A percentile compares a stretch with the other conserved stretches of the same genome.
Evolutionary conservation across 2,329 filamentous ascomycete genomes (phyloP).

Genomic region (Trichoderma gracile): DNA sequence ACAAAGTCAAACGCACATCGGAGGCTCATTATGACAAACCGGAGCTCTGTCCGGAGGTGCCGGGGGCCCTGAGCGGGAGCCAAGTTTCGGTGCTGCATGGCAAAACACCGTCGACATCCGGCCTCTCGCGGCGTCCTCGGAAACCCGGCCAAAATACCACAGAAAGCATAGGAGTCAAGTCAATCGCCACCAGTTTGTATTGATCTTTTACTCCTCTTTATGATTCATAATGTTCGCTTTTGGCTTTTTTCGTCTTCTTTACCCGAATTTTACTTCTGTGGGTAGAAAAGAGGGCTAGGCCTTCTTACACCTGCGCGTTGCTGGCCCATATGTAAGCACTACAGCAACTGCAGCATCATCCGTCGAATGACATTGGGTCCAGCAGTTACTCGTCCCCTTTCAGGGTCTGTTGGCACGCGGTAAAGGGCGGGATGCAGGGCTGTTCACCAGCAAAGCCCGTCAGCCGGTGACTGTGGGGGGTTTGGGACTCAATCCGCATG

Average conservation of each 20-base stretch:
- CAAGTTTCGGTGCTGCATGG: slow-evolving; percentile 11
- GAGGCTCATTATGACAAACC: background rate
- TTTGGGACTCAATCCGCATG: background rate
- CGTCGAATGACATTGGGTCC: slow-evolving; percentile 5
- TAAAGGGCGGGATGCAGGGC: slow-evolving; percentile 8
- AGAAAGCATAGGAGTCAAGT: background rate
- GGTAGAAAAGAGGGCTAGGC: slow-evolving; percentile 9
- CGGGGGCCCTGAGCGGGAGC: slow-evolving; percentile 20
- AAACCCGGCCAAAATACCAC: background rate
- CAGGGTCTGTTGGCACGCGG: background rate
- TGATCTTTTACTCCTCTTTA: background rate
- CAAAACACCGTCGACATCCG: slow-evolving; percentile 1
- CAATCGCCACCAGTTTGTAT: background rate
- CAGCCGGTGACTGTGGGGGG: background rate
- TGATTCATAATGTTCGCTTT: background rate
- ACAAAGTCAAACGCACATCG: too few relatives aligned
- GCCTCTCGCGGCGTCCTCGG: slow-evolving; percentile 6
- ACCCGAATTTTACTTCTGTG: background rate
- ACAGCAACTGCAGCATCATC: background rate
- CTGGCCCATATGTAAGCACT: slow-evolving; percentile 18
- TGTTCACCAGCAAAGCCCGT: slow-evolving; percentile 2
- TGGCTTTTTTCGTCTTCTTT: too few relatives aligned
- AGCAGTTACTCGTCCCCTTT: background rate
- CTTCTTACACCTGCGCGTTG: background rate
- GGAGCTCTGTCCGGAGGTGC: slow-evolving; percentile 13